Evolutionary conservation across 1,139 yeast genomes (phyloP), one percentile per base, ranked within the genome.

Genomic region (Geotrichum australiense): DNA sequence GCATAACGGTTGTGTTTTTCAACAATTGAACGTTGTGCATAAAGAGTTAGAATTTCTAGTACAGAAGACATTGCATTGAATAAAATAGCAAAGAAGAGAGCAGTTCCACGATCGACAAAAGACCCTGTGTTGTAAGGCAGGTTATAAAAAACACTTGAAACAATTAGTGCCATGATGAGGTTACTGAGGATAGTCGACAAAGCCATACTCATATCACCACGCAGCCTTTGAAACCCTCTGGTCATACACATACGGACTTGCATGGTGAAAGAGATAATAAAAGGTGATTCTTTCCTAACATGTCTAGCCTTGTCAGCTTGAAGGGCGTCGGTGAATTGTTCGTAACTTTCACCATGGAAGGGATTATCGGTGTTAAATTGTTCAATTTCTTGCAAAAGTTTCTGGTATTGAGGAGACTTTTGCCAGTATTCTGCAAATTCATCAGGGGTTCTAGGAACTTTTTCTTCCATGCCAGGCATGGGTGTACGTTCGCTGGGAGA

Each of bases 1-100:
- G 87, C 85, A 59, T 76, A 83, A 31, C 76, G 70, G 57, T 79
- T 79, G 53, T 84, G 94, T 57, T 85, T 85, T 59, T 81, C 89
- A 21, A 82, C 82, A 49, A 84, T 74, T 2, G 83, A 78, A 55
- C 94, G 75, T n/a, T 85, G 79, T 55, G 80, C 87, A 51, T 70
- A 75, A 42, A 81, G 63, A 5, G 83, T 64, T 64, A 80, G 73
- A 50, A 84, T 77, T 61, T 84, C 94, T 58, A 83, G 68, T 52
- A 82, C 65, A 15, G 87, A 80, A 16, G 83, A 68, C 61, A 84
- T 79, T 12, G 89, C 85, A 59, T 83, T 82, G 63, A 80, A 82
- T 55, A 84, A 68, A 39, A 81, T 73, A 37, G 93, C 83, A 58
- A 82, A 82, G 65, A 83, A 85, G 66, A 85, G 62, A 20, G 82